A percentile compares a stretch with the other conserved stretches of the same genome.
Conservation (phyloP, 2,329 filamentous ascomycete genomes). For the Metarhizium robertsii region DNA sequence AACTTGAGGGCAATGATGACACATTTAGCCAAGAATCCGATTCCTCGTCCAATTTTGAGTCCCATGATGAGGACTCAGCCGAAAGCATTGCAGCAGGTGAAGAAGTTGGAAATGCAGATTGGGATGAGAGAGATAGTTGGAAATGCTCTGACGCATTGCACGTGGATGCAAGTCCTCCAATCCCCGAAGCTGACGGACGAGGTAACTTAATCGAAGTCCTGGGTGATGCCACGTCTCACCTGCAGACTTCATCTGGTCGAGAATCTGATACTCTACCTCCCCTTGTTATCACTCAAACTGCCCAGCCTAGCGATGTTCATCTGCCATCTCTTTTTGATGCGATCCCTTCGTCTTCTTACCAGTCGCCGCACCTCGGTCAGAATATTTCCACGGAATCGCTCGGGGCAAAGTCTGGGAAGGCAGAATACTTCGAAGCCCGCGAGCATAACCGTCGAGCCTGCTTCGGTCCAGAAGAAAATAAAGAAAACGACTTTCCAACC, state of each 20-base stretch:
- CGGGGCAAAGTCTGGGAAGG: not conserved
- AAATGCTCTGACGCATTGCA: not conserved
- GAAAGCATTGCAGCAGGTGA: not conserved
- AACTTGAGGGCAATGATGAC: not conserved
- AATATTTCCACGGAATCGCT: not conserved
- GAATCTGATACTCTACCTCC: not conserved
- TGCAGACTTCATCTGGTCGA: not conserved
- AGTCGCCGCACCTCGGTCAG: not conserved
- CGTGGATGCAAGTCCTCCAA: not conserved
- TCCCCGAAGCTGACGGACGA: not conserved
- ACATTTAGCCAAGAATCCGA: not conserved
- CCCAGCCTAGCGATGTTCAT: not conserved
- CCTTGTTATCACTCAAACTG: not conserved
- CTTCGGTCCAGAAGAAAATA: no score
- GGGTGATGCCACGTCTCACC: not conserved
- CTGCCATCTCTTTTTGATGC: not conserved
- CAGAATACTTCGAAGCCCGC: slow-evolving; percentile 28
- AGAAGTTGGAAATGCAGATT: not conserved
- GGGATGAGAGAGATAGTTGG: not conserved
- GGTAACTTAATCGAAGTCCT: no score
- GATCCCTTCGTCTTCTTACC: not conserved
- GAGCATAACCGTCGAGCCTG: slow-evolving; percentile 21
- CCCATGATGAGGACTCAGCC: not conserved
- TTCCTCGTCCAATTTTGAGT: not conserved
- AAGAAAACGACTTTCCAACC: slow-evolving; percentile 8